Evolutionary conservation across 305 asterid genomes (phyloP).

Genomic region (Fraxinus sp.): DNA sequence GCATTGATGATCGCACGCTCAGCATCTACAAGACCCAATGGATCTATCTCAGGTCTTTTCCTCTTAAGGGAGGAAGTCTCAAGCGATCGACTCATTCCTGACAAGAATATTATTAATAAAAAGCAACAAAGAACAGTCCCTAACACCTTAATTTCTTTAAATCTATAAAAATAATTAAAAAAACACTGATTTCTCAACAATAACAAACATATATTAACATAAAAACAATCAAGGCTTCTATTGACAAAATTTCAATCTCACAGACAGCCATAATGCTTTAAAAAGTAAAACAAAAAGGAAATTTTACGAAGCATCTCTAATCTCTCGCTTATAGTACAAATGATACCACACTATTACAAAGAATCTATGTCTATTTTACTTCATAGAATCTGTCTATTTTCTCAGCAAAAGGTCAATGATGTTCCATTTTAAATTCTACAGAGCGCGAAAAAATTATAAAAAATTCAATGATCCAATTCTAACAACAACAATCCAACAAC

Average conservation of each 20-base stretch:
- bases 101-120: neutral
- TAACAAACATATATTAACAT: neutral
- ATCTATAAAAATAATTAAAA: neutral
- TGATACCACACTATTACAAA: too few relatives aligned
- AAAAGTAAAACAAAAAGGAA: neutral
- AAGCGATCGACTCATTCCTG: slow-evolving; percentile 36
- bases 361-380: too few relatives aligned
- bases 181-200: neutral
- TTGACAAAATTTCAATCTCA: neutral
- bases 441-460: too few relatives aligned
- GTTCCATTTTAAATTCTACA: too few relatives aligned
- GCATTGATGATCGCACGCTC: slow-evolving; percentile 42
- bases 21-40: slow-evolving; percentile 31
- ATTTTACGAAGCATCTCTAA: neutral
- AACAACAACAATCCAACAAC: neutral
- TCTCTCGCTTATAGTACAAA: too few relatives aligned
- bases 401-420: too few relatives aligned
- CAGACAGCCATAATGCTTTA: neutral
- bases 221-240: neutral
- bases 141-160: neutral
- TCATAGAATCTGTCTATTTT: too few relatives aligned
- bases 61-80: slow-evolving; percentile 32
- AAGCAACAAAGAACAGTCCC: neutral
- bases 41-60: slow-evolving; percentile 40
- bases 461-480: neutral